Evolutionary conservation across 2,329 filamentous ascomycete genomes (phyloP).

Genomic region (Paraphaeosphaeria sporulosa): DNA sequence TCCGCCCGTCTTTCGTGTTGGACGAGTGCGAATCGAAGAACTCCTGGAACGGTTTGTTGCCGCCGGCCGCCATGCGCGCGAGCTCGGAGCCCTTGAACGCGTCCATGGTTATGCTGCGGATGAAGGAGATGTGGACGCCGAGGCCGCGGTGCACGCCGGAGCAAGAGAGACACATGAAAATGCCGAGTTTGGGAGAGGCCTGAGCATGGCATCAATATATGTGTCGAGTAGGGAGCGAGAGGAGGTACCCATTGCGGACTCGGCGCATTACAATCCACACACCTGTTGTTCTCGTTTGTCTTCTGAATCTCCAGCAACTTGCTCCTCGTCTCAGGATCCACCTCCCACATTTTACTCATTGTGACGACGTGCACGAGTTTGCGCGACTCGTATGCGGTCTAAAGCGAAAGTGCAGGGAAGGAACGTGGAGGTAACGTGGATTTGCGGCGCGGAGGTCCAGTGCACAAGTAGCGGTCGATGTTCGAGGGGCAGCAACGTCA

Average conservation of each 20-base stretch:
- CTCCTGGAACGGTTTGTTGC: conserved; percentile 84
- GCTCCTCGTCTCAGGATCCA: conserved; percentile 94
- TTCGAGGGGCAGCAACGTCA: conserved; percentile 19
- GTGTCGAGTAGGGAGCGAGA: conserved; percentile 8
- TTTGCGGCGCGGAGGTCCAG: conserved; percentile 14
- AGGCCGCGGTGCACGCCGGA: conserved; percentile 93
- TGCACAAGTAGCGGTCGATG: conserved; percentile 5
- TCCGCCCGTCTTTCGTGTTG: conserved; percentile 54
- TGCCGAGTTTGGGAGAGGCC: conserved; percentile 92
- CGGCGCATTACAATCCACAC: conserved; percentile 94
- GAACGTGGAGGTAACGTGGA: conserved; percentile 4
- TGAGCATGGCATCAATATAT: conserved; percentile 42
- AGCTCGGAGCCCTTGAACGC: conserved; percentile 95
- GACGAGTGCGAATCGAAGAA: conserved; percentile 75
- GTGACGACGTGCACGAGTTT: conserved; percentile 25
- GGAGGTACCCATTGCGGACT: conserved; percentile 89
- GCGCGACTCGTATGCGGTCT: conserved; percentile 7
- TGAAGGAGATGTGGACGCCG: conserved; percentile 98
- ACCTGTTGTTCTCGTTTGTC: conserved; percentile 84
- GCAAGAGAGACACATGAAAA: conserved; percentile 98
- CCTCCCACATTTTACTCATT: conserved; percentile 91
- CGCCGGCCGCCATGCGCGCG: conserved; percentile 89
- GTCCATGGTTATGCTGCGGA: conserved; percentile 98
- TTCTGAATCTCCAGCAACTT: conserved; percentile 96
- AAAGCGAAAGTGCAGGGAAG: neutral